Base-by-base conservation (phyloP, 2,329 filamentous ascomycete genomes). In the Corinectria fuckeliana region DNA sequence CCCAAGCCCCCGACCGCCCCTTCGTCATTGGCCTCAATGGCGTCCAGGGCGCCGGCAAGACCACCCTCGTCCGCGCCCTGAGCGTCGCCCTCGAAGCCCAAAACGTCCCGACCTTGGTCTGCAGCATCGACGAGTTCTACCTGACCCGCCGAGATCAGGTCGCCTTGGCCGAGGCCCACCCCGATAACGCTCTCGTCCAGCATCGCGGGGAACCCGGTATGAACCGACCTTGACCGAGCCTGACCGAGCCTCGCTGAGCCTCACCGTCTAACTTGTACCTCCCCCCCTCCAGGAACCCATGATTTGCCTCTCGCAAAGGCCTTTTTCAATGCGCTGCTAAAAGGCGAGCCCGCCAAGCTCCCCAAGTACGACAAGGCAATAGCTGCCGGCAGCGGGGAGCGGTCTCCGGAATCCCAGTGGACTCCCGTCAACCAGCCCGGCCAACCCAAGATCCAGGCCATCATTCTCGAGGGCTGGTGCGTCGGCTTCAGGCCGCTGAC, bases 71-170 rank as follows among this genome's bases (percentile, higher is more conserved):
- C 34, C 82, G 82, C 34, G 82, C 85, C 4, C 84, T 96, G 41
- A 83, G 87, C 65, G 73, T 81, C 18, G 85, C 84, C 13, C 84
- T 94, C 34, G 80, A 84, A 45, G 74, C 80, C 13, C 69, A 77
- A 26, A 81, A 88, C 70, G 82, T 82, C 18, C 81, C 91, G 21
- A 90, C 89, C 3, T 80, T 91, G 48, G 89, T 92, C 52, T 85
- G 92, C 74, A 93, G 91, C 74, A 89, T 97, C 65, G 93, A 97
- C 75, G 93, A 97, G 78, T 88, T 97, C 68, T 97, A 97, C 77
- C 87, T 96, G 53, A 83, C 86, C 13, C 91, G 91, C 73, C 78
- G 80, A 20, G 83, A 89, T 64, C 91, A 95, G 74, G 74, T 83
- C 25, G 80, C 81, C 2, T 85, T 96, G 20, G 88, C 90, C 23